phyloP scores from a whole-genome alignment of 192 early-diverging fungal species.

The Coemansia sp. region DNA sequence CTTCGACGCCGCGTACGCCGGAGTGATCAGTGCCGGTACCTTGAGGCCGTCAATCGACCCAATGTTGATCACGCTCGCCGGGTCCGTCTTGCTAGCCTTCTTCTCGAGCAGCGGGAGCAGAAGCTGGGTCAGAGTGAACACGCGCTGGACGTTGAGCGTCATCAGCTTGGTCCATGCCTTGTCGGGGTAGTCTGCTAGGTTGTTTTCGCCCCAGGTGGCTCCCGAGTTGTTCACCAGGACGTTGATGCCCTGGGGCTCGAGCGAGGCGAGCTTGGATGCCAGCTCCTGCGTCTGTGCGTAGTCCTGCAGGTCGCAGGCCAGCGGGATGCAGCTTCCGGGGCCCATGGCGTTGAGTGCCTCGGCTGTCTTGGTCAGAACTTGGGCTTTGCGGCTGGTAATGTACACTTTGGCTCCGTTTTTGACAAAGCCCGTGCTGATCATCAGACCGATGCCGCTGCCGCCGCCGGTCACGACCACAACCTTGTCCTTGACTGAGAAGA shows the following conservation, averaged over 20 bases:
- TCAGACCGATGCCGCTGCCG: constrained; percentile 54
- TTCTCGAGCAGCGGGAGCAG: constrained; percentile 68
- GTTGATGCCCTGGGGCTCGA: constrained; percentile 64
- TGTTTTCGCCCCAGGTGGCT: constrained; percentile 42
- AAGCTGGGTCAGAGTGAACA: constrained; percentile 77
- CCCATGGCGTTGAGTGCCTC: constrained; percentile 63
- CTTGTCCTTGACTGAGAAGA: constrained; percentile 72
- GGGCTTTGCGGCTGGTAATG: constrained; percentile 76
- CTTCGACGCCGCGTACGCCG: constrained; percentile 78
- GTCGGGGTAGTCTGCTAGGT: constrained; percentile 58
- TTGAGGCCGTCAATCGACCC: constrained; percentile 69
- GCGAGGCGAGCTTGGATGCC: constrained; percentile 53
- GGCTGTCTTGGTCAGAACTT: constrained; percentile 62
- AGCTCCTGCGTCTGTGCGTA: constrained; percentile 58
- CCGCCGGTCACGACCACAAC: constrained; percentile 82
- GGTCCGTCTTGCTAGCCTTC: constrained; percentile 53
- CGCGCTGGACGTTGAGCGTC: constrained; percentile 80
- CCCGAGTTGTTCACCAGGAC: constrained; percentile 89
- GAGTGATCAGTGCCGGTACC: constrained; percentile 54
- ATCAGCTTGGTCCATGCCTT: constrained; percentile 71
- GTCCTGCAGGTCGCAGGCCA: constrained; percentile 72
- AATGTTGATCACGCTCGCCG: constrained; percentile 89
- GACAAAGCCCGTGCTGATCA: constrained; percentile 71
- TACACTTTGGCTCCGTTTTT: constrained; percentile 89
- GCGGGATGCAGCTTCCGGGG: constrained; percentile 68